Percentiles rank a stretch among this genome's conserved stretches.
phyloP scores from a whole-genome alignment of 352 stramenopile genomes.

The Elongisporangium undulatum region DNA sequence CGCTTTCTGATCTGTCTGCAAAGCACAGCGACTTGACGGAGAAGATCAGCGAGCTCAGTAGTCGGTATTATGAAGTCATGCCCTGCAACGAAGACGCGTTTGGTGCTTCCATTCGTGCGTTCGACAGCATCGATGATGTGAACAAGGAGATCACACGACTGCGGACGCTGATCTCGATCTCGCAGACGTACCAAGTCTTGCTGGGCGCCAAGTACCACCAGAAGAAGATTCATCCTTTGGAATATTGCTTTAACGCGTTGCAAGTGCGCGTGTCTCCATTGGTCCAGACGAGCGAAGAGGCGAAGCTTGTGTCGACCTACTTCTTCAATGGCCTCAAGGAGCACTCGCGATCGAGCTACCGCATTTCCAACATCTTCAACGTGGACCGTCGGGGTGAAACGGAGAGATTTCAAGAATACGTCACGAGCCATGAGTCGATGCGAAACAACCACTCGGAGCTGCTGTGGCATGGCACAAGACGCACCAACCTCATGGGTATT shows the following conservation, averaged over 20 bases:
- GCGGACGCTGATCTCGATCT: constrained; percentile 59
- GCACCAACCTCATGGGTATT: constrained; percentile 86
- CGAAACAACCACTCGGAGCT: constrained; percentile 42
- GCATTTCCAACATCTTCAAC: constrained; percentile 61
- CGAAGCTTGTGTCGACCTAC: constrained; percentile 47
- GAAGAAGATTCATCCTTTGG: constrained; percentile 40
- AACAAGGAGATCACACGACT: constrained; percentile 66
- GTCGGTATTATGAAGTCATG: constrained; percentile 80
- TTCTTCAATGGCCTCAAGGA: constrained; percentile 51
- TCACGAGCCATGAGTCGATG: constrained; percentile 30
- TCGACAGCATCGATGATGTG: constrained; percentile 48
- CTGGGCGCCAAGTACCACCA: constrained; percentile 48
- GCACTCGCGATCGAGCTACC: constrained; percentile 24
- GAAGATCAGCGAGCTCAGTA: constrained; percentile 64
- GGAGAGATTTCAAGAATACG: constrained; percentile 37
- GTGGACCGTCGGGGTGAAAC: constrained; percentile 59
- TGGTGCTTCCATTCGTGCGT: constrained; percentile 50
- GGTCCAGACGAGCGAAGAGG: constrained; percentile 20
- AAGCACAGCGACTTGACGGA: constrained; percentile 50
- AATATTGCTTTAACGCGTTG: constrained; percentile 78
- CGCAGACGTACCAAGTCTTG: constrained; percentile 76
- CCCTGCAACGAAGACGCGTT: constrained; percentile 65
- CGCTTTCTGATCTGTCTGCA: constrained; percentile 41
- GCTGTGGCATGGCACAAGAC: constrained; percentile 81
- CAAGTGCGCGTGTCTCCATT: constrained; percentile 53